phyloP scores from a whole-genome alignment of 2,329 filamentous ascomycete genomes.

The Beauveria bassiana region DNA sequence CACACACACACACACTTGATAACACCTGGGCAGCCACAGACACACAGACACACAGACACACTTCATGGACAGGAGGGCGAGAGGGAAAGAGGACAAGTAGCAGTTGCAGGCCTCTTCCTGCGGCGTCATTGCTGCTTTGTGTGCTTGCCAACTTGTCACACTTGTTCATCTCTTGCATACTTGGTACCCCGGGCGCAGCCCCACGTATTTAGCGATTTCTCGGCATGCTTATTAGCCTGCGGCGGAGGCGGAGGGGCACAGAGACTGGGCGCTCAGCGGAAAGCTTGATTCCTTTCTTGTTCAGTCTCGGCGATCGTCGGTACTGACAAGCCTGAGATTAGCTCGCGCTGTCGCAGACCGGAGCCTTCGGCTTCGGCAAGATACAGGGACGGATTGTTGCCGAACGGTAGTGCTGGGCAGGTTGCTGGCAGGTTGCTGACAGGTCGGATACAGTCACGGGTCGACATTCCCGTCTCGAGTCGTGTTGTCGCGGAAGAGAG shows the following conservation, averaged over 20 bases:
- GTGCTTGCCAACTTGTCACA: not conserved
- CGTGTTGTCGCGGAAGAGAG: not conserved
- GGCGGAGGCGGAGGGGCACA: constrained; percentile 12
- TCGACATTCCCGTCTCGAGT: not conserved
- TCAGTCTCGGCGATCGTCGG: constrained; percentile 7
- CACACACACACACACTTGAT: not conserved
- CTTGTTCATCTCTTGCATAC: not conserved
- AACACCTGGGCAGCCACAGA: too few species aligned
- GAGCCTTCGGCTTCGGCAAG: not conserved
- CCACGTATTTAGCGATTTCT: constrained; percentile 12
- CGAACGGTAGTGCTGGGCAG: not conserved
- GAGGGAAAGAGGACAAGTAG: not conserved
- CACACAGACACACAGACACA: too few species aligned
- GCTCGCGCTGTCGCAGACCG: not conserved
- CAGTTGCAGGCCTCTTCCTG: not conserved
- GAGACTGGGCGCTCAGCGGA: constrained; percentile 14
- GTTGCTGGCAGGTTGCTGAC: not conserved
- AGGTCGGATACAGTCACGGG: not conserved
- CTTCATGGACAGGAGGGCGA: too few species aligned
- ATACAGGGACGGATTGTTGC: not conserved
- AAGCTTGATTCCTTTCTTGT: constrained; percentile 15
- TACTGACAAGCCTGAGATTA: not conserved
- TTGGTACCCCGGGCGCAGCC: not conserved
- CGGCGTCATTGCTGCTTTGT: not conserved
- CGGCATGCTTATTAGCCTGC: constrained; percentile 7